Evolutionary conservation across 164 flowering plant species (phyloP).

Genomic region (Liriodendron chinense): DNA sequence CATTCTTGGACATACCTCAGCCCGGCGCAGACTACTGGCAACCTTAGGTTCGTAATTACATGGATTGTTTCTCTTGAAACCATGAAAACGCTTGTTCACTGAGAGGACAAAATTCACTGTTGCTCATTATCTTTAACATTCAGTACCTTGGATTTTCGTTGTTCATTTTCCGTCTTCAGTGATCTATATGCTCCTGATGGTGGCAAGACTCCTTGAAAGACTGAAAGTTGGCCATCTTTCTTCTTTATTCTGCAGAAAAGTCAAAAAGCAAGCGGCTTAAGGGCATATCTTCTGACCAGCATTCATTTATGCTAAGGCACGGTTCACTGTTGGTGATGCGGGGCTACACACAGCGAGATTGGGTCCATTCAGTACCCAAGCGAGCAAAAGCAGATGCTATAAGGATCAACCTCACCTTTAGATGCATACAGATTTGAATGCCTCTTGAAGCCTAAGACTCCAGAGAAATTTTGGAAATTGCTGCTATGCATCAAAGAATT

Average conservation of each 20-base stretch:
- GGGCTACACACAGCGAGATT: conserved; percentile 81
- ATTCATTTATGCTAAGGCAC: conserved; percentile 58
- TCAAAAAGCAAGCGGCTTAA: conserved; percentile 45
- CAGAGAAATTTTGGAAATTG: background rate
- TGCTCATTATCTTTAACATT: too few species aligned
- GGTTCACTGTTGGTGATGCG: conserved; percentile 82
- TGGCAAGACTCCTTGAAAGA: background rate
- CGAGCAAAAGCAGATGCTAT: conserved; percentile 67
- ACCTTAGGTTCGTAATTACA: too few species aligned
- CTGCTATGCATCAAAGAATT: too few species aligned
- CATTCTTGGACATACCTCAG: too few species aligned
- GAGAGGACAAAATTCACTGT: too few species aligned
- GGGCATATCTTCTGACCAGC: conserved; percentile 32
- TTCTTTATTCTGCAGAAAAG: conserved; percentile 29
- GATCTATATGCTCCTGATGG: too few species aligned
- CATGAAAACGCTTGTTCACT: too few species aligned
- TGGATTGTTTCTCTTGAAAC: too few species aligned
- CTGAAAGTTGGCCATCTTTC: background rate
- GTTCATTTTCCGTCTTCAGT: too few species aligned
- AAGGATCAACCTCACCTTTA: conserved; percentile 88
- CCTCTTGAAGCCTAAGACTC: background rate
- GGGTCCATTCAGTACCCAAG: conserved; percentile 88
- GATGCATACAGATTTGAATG: conserved; percentile 31
- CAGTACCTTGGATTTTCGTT: background rate
- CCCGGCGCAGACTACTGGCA: too few species aligned